phyloP scores from a whole-genome alignment of 352 stramenopile genomes.

The Phytophthora tentaculata region DNA sequence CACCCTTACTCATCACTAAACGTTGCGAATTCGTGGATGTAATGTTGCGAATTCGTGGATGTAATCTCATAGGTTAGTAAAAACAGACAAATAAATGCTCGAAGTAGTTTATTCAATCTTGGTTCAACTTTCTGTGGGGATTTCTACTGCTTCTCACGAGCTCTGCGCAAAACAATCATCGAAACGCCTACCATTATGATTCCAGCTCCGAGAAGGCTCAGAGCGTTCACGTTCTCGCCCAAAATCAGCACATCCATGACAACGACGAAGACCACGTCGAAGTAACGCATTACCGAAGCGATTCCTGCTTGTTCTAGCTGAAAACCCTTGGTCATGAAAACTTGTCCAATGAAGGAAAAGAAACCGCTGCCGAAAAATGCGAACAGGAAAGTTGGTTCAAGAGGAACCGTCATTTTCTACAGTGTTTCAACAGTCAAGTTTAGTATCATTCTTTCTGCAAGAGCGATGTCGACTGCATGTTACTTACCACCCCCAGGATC shows the following conservation, averaged over 20 bases:
- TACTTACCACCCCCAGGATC: slow-evolving; percentile 35
- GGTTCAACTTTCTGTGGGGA: neutral
- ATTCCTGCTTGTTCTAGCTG: slow-evolving; percentile 48
- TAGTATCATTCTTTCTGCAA: neutral
- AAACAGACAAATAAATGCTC: neutral
- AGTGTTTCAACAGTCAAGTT: neutral
- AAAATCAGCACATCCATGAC: slow-evolving; percentile 44
- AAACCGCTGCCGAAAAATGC: slow-evolving; percentile 39
- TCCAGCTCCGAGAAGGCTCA: slow-evolving; percentile 38
- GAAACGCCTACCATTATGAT: slow-evolving; percentile 44
- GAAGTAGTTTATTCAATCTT: neutral
- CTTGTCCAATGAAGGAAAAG: slow-evolving; percentile 42
- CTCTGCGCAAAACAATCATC: slow-evolving; percentile 36
- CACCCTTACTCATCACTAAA: too few species aligned
- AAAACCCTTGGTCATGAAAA: slow-evolving; percentile 49
- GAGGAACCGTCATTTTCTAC: slow-evolving; percentile 26
- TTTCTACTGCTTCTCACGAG: slow-evolving; percentile 29
- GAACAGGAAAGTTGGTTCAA: slow-evolving; percentile 28
- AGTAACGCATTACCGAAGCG: slow-evolving; percentile 49
- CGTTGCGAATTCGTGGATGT: too few species aligned
- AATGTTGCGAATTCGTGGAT: too few species aligned
- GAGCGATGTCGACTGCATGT: neutral
- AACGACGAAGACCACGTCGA: slow-evolving; percentile 51
- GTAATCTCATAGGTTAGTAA: too few species aligned
- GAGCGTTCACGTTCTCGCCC: slow-evolving; percentile 28